Percentiles rank a stretch among this genome's conserved stretches.
Conservation (phyloP, 2,329 filamentous ascomycete genomes). For the Colletotrichum ledebouriae region DNA sequence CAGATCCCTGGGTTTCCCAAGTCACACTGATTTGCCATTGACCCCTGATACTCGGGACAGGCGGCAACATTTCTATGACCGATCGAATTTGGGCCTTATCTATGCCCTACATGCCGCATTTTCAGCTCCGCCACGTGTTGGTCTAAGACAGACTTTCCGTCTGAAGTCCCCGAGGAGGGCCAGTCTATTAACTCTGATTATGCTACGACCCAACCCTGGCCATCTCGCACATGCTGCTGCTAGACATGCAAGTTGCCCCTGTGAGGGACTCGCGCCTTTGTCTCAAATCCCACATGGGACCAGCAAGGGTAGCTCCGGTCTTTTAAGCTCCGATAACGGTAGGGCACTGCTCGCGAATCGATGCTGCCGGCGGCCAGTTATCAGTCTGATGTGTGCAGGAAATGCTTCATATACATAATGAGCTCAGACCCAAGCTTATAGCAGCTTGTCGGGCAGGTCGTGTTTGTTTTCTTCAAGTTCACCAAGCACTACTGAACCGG, state of each 20-base stretch:
- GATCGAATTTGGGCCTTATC: slow-evolving; percentile 43
- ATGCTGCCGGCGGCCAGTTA: slow-evolving; percentile 40
- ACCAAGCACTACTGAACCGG: neutral
- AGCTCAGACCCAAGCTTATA: slow-evolving; percentile 15
- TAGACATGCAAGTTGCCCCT: slow-evolving; percentile 1
- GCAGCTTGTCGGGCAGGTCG: neutral
- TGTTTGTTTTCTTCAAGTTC: slow-evolving; percentile 5
- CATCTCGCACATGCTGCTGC: neutral
- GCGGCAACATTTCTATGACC: slow-evolving; percentile 41
- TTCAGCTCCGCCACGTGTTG: neutral
- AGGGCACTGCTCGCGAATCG: slow-evolving; percentile 10
- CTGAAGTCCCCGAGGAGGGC: slow-evolving; percentile 5
- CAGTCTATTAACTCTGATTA: neutral
- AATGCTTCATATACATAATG: slow-evolving; percentile 25
- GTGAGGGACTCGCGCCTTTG: slow-evolving; percentile 25
- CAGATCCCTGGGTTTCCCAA: slow-evolving; percentile 13
- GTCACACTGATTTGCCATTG: slow-evolving; percentile 1
- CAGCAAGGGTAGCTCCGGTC: slow-evolving; percentile 23
- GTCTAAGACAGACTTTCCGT: slow-evolving; percentile 20
- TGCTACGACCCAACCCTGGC: neutral
- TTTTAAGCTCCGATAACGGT: slow-evolving; percentile 38
- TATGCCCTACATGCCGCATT: slow-evolving; percentile 16
- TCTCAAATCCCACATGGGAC: slow-evolving; percentile 22
- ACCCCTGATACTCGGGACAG: slow-evolving; percentile 2
- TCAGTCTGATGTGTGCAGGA: neutral